phyloP scores from a whole-genome alignment of 495 filamentous ascomycete genomes.

The Aspergillus saccharolyticus region DNA sequence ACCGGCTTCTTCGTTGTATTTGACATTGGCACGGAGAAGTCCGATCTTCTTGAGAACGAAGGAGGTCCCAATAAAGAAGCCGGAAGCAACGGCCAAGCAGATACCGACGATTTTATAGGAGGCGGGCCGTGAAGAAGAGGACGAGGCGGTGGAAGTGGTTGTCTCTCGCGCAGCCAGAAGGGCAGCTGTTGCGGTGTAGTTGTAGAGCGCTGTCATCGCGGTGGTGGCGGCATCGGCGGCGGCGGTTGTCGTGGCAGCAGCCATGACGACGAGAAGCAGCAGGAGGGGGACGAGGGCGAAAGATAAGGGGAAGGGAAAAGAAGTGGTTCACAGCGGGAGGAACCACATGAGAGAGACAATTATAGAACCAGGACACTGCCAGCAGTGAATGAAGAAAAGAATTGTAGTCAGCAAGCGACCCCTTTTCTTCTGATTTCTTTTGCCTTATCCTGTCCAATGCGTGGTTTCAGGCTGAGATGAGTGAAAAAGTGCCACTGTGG shows the following conservation, averaged over 20 bases:
- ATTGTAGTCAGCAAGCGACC: not conserved
- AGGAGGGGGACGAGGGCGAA: not conserved
- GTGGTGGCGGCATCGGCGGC: too few species aligned
- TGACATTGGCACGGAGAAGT: conserved; percentile 84
- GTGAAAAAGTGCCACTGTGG: too few species aligned
- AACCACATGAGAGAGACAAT: not conserved
- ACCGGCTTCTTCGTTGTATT: conserved; percentile 93
- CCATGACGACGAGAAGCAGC: not conserved
- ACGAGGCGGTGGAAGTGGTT: not conserved
- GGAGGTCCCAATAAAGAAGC: conserved; percentile 89
- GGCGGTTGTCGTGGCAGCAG: not conserved
- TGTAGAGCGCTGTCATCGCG: not conserved
- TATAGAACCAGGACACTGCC: too few species aligned
- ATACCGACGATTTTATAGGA: conserved; percentile 87
- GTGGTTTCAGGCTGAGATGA: not conserved
- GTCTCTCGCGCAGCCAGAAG: not conserved
- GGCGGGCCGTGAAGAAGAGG: conserved; percentile 38
- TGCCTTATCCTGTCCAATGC: not conserved
- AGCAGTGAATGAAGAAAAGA: not conserved
- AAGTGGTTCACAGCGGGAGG: not conserved
- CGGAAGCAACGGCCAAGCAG: conserved; percentile 78
- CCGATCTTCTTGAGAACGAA: conserved; percentile 96
- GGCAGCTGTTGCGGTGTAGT: not conserved
- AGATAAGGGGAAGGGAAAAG: not conserved
- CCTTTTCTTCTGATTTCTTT: not conserved